Evolutionary conservation across 1,139 yeast species (phyloP), one percentile per base, ranked within the genome.

Genomic region (Suhomyces terraborum): DNA sequence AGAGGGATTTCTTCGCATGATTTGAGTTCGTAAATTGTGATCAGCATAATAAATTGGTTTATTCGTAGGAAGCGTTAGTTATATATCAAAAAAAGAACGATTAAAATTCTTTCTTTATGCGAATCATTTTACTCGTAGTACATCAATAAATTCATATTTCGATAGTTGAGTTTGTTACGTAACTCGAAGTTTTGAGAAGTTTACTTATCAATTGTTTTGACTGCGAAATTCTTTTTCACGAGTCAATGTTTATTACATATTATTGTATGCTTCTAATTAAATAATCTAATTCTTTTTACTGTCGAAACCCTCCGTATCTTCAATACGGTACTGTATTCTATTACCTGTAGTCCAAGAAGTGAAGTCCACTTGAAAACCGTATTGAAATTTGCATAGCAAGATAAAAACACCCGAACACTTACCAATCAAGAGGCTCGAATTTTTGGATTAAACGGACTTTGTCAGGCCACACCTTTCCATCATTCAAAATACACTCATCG

Each of bases 401-500:
- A 24, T 14, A 23, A 10, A 5, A 24, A 7, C 12, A 12, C 14
- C 6, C 6, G 16, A 14, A 8, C n/a, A 14, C 8, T 54, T 50
- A 82, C 88, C 89, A 83, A 22, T 67, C 75, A 7, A 80, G 65
- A 0, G 78, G 69, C 41, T 68, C 66, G 45, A 69, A 73, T 55
- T 73, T 77, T 51, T 80, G 82, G 8, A 79, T 82, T 26, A 79
- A 69, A 51, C 96, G 69, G n/a, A 84, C 75, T 43, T 80, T 64
- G 10, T 82, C 82, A 0, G 93, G 86, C 75, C 86, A 84, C 4
- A 86, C 88, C 47, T 76, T 77, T 1, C 88, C 91, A 24, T 78
- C 74, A 10, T 61, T 67, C 23, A 82, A 52, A 26, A 88, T 73
- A 21, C 94, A 83, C 53, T 86, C 83, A 42, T 88, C 85, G 6